Evolutionary conservation across 345 rosid species (phyloP).

Genomic region (Dimocarpus longan): DNA sequence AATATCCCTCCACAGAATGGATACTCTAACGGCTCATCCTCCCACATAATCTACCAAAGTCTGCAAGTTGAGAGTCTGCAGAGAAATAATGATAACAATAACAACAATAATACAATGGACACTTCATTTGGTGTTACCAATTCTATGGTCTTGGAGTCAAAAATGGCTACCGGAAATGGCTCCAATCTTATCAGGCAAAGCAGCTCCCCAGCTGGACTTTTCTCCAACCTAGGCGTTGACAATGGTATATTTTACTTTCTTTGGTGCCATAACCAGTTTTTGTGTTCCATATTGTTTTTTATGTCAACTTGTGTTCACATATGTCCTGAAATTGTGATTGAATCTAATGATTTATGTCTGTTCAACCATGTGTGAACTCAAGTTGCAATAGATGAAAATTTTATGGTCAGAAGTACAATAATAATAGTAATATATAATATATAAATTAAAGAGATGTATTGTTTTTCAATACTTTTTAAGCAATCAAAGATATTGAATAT

Average conservation of each 20-base stretch:
- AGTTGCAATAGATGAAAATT: background rate
- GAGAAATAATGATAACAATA: slow-evolving; percentile 10
- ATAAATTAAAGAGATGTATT: too few relatives aligned
- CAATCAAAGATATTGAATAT: too few relatives aligned
- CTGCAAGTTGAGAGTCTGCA: slow-evolving; percentile 5
- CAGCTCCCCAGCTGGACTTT: slow-evolving; percentile 61
- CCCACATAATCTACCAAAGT: slow-evolving; percentile 29
- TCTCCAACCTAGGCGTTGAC: slow-evolving; percentile 44
- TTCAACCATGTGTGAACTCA: slow-evolving; percentile 14
- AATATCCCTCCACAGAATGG: background rate
- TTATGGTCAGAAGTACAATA: too few relatives aligned
- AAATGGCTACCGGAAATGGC: slow-evolving; percentile 29
- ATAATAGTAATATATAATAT: too few relatives aligned
- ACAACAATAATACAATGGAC: slow-evolving; percentile 16
- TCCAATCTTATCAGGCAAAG: slow-evolving; percentile 48
- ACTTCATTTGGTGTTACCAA: slow-evolving; percentile 22
- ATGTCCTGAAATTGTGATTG: slow-evolving; percentile 7
- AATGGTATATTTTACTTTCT: slow-evolving; percentile 38
- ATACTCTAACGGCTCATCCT: slow-evolving; percentile 29
- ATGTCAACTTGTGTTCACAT: background rate
- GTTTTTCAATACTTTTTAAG: too few relatives aligned
- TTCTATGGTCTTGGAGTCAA: slow-evolving; percentile 28
- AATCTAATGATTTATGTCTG: background rate
- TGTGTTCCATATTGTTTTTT: background rate
- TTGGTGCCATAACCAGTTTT: background rate